Percentiles rank a stretch among this genome's conserved stretches.
phyloP scores from a whole-genome alignment of 2,329 filamentous ascomycete species.

The Cladophialophora exuberans region DNA sequence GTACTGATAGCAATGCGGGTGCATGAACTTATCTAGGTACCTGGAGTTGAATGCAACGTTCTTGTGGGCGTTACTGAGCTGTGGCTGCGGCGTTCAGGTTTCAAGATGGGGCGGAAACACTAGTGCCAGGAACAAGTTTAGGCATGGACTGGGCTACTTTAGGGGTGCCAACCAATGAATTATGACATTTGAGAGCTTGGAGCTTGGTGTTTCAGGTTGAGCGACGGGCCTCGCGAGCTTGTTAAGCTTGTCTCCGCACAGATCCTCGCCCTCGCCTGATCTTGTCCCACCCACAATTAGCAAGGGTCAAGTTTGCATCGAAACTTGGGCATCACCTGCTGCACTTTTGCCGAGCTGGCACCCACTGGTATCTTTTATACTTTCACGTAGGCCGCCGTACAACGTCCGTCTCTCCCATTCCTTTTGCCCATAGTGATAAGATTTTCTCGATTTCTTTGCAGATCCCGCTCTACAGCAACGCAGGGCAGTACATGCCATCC shows the following conservation, averaged over 20 bases:
- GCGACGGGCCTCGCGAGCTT: neutral
- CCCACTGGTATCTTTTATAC: too few species aligned
- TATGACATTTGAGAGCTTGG: neutral
- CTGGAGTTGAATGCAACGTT: neutral
- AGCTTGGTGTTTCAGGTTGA: neutral
- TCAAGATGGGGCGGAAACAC: neutral
- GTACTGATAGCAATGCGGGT: slow-evolving; percentile 19
- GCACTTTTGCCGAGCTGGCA: too few species aligned
- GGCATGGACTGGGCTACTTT: neutral
- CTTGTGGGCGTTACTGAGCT: neutral
- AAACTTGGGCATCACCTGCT: too few species aligned
- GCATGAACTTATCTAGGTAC: neutral
- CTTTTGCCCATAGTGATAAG: neutral
- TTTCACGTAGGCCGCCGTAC: too few species aligned
- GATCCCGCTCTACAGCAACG: neutral
- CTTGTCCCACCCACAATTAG: too few species aligned
- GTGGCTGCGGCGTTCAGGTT: neutral
- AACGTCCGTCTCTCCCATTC: too few species aligned
- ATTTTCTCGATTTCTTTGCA: neutral
- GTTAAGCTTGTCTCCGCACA: neutral
- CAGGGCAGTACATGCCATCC: neutral
- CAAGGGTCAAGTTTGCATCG: too few species aligned
- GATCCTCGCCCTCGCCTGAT: neutral
- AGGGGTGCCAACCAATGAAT: slow-evolving; percentile 3
- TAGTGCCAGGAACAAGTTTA: slow-evolving; percentile 6